These are phyloP conservation scores for Albatrellus ellisii DNA, from an alignment of 768 basidiomycete genomes.

Conservation along the genomic window DNA sequence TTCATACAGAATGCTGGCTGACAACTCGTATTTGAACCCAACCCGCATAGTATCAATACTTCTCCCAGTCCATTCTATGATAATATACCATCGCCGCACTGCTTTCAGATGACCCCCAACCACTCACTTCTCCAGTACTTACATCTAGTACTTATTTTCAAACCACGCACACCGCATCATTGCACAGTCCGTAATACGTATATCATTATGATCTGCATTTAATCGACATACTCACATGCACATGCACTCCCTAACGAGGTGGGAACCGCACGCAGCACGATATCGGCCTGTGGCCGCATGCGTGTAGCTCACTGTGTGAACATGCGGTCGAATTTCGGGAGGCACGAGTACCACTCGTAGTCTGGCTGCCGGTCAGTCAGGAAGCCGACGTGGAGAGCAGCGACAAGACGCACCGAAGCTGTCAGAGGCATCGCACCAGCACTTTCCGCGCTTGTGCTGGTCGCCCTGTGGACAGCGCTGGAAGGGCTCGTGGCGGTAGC, in stretches of 20 bases:
- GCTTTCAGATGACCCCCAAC: not conserved
- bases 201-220: constrained; percentile 1
- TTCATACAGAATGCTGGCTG: not conserved
- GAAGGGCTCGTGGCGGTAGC: constrained; percentile 88
- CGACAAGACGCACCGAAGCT: constrained; percentile 50
- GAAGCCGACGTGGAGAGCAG: constrained; percentile 1
- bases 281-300: not conserved
- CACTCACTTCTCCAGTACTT: not conserved
- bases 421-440: constrained; percentile 66
- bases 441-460: constrained; percentile 66
- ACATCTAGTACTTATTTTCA: not conserved
- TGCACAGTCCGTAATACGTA: not conserved
- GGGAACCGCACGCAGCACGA: not conserved
- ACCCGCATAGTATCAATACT: constrained; percentile 70
- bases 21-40: not conserved
- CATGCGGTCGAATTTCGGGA: constrained; percentile 20
- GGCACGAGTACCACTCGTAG: constrained; percentile 81
- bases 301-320: constrained; percentile 5
- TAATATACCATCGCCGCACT: not conserved
- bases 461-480: constrained; percentile 81
- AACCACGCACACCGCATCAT: not conserved
- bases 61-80: constrained; percentile 81
- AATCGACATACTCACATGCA: not conserved
- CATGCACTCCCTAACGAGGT: constrained; percentile 3
- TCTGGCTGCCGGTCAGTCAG: constrained; percentile 27